Conservation (phyloP, 2,329 filamentous ascomycete genomes). For the Aspergillus sp. region DNA sequence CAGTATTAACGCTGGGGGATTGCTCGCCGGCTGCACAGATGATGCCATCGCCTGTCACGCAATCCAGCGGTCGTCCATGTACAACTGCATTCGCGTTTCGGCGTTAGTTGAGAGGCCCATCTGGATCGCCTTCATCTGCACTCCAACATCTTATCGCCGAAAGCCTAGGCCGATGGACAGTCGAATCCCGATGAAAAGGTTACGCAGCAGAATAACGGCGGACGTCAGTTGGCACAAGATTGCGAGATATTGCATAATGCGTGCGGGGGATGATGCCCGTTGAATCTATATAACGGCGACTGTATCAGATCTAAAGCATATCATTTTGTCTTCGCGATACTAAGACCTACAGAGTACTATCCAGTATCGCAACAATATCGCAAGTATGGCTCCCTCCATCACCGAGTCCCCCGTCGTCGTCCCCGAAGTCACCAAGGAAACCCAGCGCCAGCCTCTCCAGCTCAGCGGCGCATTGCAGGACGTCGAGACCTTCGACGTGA, state of each 20-base stretch:
- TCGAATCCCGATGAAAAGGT: neutral
- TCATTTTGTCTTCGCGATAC: no score
- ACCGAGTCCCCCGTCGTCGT: constrained; percentile 19
- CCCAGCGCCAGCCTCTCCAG: constrained; percentile 34
- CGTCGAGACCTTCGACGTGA: constrained; percentile 51
- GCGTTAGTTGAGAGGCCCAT: neutral
- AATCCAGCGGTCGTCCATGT: neutral
- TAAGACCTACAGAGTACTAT: neutral
- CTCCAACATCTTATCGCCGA: neutral
- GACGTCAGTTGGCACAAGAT: neutral
- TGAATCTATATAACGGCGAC: neutral
- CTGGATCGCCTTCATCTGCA: neutral
- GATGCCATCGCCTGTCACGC: constrained; percentile 11
- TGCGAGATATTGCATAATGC: constrained; percentile 9
- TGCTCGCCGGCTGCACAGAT: neutral
- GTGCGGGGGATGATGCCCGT: constrained; percentile 1
- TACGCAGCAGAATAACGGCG: no score
- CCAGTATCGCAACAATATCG: neutral
- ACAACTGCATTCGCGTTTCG: neutral
- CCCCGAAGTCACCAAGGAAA: constrained; percentile 16
- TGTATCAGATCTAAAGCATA: no score
- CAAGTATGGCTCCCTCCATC: constrained; percentile 23
- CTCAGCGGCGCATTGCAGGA: constrained; percentile 42
- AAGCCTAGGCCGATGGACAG: neutral
- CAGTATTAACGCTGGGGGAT: neutral